These are phyloP conservation scores for Lasiodiplodia hormozganensis DNA, from an alignment of 2,329 filamentous ascomycete genomes.

Conservation along the genomic window DNA sequence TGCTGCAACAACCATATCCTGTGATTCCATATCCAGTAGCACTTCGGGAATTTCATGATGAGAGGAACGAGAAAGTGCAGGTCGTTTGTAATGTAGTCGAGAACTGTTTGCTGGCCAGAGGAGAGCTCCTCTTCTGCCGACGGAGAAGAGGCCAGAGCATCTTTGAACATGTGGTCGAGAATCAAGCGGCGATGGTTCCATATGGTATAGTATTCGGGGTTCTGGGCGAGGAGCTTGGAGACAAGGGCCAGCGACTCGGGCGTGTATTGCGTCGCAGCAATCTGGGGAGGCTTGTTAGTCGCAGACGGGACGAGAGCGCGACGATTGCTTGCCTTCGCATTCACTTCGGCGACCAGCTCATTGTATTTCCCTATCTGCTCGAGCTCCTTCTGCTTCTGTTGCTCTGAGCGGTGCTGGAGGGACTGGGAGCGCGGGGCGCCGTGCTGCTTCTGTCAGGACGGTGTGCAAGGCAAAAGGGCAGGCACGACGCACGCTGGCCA, in stretches of 20 bases:
- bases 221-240: conserved; percentile 74
- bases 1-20: conserved; percentile 82
- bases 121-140: conserved; percentile 41
- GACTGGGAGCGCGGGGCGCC: conserved; percentile 71
- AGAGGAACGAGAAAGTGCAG: conserved; percentile 84
- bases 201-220: conserved; percentile 89
- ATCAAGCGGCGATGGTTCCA: conserved; percentile 86
- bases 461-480: conserved; percentile 4
- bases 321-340: conserved; percentile 57
- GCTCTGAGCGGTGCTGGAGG: conserved; percentile 67
- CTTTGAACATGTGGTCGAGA: conserved; percentile 65
- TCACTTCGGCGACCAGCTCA: conserved; percentile 71
- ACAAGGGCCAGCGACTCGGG: conserved; percentile 69
- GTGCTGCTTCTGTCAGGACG: conserved; percentile 65
- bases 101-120: conserved; percentile 35
- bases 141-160: conserved; percentile 41
- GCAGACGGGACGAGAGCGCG: not conserved
- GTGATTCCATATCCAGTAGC: conserved; percentile 99
- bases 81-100: conserved; percentile 72
- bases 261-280: conserved; percentile 57
- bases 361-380: conserved; percentile 80
- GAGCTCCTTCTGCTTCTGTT: conserved; percentile 73
- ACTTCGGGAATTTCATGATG: conserved; percentile 87
- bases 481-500: conserved; percentile 50
- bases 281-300: conserved; percentile 38